A percentile compares a stretch with the other conserved stretches of the same genome.
Evolutionary conservation across 2,329 filamentous ascomycete genomes (phyloP).

Genomic region (Pseudogymnoascus sp.): DNA sequence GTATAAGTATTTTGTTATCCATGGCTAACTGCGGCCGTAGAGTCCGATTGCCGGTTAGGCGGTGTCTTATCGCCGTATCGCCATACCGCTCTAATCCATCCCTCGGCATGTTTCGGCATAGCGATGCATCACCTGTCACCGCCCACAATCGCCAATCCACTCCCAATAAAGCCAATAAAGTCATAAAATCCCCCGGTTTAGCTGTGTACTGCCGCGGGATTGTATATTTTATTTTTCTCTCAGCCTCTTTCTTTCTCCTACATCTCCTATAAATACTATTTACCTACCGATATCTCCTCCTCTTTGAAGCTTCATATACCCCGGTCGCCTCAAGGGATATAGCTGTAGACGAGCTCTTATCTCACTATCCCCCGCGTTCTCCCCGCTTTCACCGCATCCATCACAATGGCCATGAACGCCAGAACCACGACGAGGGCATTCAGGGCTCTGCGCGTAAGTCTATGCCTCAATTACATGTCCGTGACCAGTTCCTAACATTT

Average conservation of each 20-base stretch:
- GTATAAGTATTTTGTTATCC: background rate
- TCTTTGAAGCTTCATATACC: background rate
- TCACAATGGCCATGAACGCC: conserved; percentile 55
- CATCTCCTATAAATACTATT: background rate
- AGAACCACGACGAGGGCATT: conserved; percentile 54
- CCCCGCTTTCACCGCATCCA: conserved; percentile 20
- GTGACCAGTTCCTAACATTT: background rate
- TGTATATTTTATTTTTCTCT: background rate
- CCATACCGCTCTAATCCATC: background rate
- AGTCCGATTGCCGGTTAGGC: background rate
- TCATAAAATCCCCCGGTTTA: background rate
- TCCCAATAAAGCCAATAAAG: background rate
- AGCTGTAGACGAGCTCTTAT: background rate
- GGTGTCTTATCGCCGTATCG: background rate
- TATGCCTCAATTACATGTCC: conserved; percentile 13
- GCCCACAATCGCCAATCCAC: background rate
- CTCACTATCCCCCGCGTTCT: conserved; percentile 12
- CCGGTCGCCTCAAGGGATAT: background rate
- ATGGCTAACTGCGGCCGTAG: background rate
- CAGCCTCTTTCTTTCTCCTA: background rate
- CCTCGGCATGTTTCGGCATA: conserved; percentile 5
- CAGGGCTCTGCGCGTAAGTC: conserved; percentile 53
- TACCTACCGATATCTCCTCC: background rate
- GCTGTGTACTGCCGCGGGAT: background rate
- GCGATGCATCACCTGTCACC: background rate